phyloP scores from a whole-genome alignment of 352 stramenopile species.

The Pilasporangium apinafurcum region DNA sequence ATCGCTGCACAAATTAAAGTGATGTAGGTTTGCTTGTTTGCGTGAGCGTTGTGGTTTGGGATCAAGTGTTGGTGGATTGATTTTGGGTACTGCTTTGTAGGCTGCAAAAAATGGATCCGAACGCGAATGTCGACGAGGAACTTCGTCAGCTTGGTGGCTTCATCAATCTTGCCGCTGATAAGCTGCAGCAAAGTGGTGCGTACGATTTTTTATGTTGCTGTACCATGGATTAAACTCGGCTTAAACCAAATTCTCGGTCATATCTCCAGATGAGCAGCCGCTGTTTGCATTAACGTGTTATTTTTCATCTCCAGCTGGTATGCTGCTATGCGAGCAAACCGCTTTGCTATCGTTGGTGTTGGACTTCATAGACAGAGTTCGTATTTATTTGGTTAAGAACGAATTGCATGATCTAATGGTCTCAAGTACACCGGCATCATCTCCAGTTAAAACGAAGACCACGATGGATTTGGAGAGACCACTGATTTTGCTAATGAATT shows the following conservation, averaged over 20 bases:
- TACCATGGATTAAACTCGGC: too few relatives aligned
- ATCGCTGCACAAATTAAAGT: conserved; percentile 39
- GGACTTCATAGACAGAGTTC: conserved; percentile 56
- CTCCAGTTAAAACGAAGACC: neutral
- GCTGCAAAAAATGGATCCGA: conserved; percentile 38
- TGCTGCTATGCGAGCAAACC: conserved; percentile 56
- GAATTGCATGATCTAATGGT: conserved; percentile 26
- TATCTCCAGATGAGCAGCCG: conserved; percentile 23
- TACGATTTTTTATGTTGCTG: neutral
- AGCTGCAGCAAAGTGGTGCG: conserved; percentile 44
- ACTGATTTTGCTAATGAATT: conserved; percentile 55
- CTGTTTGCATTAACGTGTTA: conserved; percentile 36
- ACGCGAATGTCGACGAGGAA: conserved; percentile 21
- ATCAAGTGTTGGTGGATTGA: neutral
- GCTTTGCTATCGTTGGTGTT: conserved; percentile 61
- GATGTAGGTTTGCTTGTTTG: conserved; percentile 24
- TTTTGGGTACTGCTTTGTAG: conserved; percentile 11
- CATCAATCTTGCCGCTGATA: conserved; percentile 29
- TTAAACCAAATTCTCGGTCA: neutral
- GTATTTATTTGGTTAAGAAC: conserved; percentile 33
- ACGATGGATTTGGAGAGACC: conserved; percentile 19
- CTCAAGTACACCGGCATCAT: too few relatives aligned
- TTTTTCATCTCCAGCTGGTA: conserved; percentile 33
- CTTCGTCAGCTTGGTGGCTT: conserved; percentile 34
- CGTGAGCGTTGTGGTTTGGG: neutral